phyloP scores from a whole-genome alignment of 1,284 basidiomycete genomes.

The Trichosporon sp. region DNA sequence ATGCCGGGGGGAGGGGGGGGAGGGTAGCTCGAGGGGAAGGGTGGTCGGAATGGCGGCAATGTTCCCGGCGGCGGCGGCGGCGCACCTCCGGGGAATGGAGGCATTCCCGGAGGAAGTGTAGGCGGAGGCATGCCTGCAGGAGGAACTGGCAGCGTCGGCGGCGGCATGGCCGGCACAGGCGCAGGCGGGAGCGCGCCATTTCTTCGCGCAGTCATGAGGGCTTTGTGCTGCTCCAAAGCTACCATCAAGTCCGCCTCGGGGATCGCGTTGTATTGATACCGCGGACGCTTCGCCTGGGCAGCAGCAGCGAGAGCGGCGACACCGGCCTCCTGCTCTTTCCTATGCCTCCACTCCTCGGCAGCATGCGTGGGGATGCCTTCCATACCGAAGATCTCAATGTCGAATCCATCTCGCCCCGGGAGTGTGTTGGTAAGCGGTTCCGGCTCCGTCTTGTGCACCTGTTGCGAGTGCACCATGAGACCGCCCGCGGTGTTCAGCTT shows the following conservation, averaged over 20 bases:
- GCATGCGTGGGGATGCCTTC: slow-evolving; percentile 93
- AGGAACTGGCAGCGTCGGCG: slow-evolving; percentile 21
- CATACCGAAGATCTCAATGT: slow-evolving; percentile 99
- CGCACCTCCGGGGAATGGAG: slow-evolving; percentile 25
- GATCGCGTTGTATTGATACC: slow-evolving; percentile 73
- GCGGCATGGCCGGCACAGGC: slow-evolving; percentile 37
- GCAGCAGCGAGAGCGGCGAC: slow-evolving; percentile 68
- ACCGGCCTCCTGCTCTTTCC: slow-evolving; percentile 86
- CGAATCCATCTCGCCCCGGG: slow-evolving; percentile 93
- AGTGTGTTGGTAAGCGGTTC: slow-evolving; percentile 98
- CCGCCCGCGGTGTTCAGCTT: slow-evolving; percentile 92
- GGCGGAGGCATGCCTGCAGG: slow-evolving; percentile 32
- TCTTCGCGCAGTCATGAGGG: slow-evolving; percentile 71
- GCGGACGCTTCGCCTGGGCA: slow-evolving; percentile 65
- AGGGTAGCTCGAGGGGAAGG: slow-evolving; percentile 28
- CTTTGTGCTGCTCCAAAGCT: slow-evolving; percentile 83
- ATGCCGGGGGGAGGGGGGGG: slow-evolving; percentile 15
- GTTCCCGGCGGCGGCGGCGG: slow-evolving; percentile 14
- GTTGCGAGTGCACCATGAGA: slow-evolving; percentile 95
- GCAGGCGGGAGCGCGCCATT: slow-evolving; percentile 44
- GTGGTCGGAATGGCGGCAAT: slow-evolving; percentile 7
- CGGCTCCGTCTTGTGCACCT: slow-evolving; percentile 96
- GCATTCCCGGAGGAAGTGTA: slow-evolving; percentile 36
- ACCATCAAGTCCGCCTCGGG: slow-evolving; percentile 76
- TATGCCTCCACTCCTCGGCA: slow-evolving; percentile 87